phyloP scores from a whole-genome alignment of 2,329 filamentous ascomycete genomes.

The Diaporthe sp. region DNA sequence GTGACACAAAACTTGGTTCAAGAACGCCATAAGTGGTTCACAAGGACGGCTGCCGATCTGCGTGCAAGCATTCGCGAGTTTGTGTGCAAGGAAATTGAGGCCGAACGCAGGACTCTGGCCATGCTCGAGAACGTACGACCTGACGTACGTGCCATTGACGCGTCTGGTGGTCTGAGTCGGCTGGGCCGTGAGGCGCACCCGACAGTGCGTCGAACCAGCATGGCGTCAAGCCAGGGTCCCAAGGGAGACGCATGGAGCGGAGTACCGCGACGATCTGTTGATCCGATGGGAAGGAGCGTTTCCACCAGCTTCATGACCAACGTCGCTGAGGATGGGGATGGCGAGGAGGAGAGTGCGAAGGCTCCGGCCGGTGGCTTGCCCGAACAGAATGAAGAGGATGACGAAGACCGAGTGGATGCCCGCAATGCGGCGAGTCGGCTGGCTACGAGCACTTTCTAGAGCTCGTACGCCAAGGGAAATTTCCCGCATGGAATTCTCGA shows the following conservation, averaged over 20 bases:
- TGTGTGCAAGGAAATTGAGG: constrained; percentile 94
- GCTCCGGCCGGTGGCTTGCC: constrained; percentile 60
- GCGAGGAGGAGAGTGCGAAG: constrained; percentile 56
- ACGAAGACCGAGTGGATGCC: constrained; percentile 95
- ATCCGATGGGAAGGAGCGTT: constrained; percentile 83
- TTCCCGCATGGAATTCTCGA: constrained; percentile 10
- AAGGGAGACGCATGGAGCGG: constrained; percentile 99
- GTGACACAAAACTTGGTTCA: constrained; percentile 91
- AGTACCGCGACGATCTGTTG: constrained; percentile 81
- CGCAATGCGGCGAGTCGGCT: constrained; percentile 94
- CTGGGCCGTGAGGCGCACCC: constrained; percentile 92
- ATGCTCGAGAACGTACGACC: constrained; percentile 94
- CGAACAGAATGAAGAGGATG: constrained; percentile 81
- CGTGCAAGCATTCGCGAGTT: constrained; percentile 89
- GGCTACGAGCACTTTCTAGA: constrained; percentile 93
- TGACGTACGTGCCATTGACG: constrained; percentile 93
- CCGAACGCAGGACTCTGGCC: constrained; percentile 90
- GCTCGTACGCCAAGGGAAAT: constrained; percentile 19
- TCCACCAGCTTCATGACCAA: constrained; percentile 79
- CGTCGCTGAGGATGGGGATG: constrained; percentile 72
- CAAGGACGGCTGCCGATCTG: constrained; percentile 86
- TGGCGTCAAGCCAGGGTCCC: constrained; percentile 92
- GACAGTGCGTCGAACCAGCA: constrained; percentile 76
- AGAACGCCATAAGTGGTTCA: constrained; percentile 93
- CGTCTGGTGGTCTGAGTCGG: constrained; percentile 88